Percentiles rank a stretch among this genome's conserved stretches.
Evolutionary conservation across 2,329 filamentous ascomycete genomes (phyloP).

Genomic region (Cladosporium sphaerospermum): DNA sequence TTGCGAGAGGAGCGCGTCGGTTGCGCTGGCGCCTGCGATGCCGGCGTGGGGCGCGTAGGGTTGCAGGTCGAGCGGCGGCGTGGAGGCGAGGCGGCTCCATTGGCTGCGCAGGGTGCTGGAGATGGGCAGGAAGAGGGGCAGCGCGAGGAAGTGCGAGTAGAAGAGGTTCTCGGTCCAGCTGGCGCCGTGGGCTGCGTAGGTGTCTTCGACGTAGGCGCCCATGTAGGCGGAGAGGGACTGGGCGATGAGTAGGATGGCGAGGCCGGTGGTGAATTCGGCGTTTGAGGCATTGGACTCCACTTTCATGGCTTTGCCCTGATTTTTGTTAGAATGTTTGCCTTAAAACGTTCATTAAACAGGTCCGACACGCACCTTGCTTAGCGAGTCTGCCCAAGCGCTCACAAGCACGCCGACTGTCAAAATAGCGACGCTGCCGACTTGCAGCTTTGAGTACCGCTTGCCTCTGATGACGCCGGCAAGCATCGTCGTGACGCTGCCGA

Average conservation of each 20-base stretch:
- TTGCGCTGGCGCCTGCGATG: slow-evolving; percentile 3
- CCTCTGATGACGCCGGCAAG: slow-evolving; percentile 80
- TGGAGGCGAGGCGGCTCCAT: slow-evolving; percentile 57
- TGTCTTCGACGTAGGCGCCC: slow-evolving; percentile 89
- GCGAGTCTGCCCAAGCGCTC: slow-evolving; percentile 83
- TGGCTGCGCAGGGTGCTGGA: slow-evolving; percentile 58
- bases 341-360: neutral
- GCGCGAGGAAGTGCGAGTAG: slow-evolving; percentile 72
- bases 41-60: neutral
- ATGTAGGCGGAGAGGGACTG: slow-evolving; percentile 89
- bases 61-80: slow-evolving; percentile 51
- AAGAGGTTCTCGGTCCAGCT: slow-evolving; percentile 96
- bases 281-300: slow-evolving; percentile 35
- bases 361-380: slow-evolving; percentile 61
- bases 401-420: slow-evolving; percentile 81
- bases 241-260: slow-evolving; percentile 76
- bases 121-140: slow-evolving; percentile 71
- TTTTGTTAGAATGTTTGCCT: neutral
- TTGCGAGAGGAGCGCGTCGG: slow-evolving; percentile 10
- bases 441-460: slow-evolving; percentile 73
- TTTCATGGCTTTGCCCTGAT: slow-evolving; percentile 38
- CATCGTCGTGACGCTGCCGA: slow-evolving; percentile 94
- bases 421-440: slow-evolving; percentile 73
- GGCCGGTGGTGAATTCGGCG: slow-evolving; percentile 59
- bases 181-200: slow-evolving; percentile 77